Evolutionary conservation across 2,329 filamentous ascomycete species (phyloP).

Genomic region (Xylogone sp.): DNA sequence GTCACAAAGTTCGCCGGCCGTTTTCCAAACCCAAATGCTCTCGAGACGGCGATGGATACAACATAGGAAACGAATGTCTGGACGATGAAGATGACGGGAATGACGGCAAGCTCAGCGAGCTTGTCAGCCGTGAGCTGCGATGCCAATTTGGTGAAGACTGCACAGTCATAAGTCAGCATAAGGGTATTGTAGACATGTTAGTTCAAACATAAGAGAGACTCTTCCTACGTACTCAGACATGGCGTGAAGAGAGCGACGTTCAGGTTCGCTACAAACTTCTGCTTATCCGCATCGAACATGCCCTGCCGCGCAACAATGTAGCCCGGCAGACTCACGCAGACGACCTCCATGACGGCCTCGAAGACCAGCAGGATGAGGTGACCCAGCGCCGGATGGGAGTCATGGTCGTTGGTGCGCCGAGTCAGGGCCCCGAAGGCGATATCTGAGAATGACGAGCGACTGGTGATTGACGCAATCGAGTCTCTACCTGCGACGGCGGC

Average conservation of each 20-base stretch:
- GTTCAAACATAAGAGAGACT: no score
- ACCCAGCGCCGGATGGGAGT: constrained; percentile 40
- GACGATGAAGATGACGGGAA: constrained; percentile 88
- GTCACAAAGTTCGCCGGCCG: constrained; percentile 91
- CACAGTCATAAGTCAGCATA: no score
- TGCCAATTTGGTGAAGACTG: constrained; percentile 95
- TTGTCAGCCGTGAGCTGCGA: constrained; percentile 92
- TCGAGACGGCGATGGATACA: constrained; percentile 68
- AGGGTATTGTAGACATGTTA: no score
- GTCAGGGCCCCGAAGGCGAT: constrained; percentile 18
- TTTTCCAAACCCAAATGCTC: constrained; percentile 75
- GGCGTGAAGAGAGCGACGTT: constrained; percentile 97
- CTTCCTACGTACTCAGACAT: constrained; percentile 70
- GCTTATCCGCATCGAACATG: constrained; percentile 91
- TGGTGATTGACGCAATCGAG: constrained; percentile 16
- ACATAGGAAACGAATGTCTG: constrained; percentile 85
- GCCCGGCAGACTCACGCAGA: constrained; percentile 90
- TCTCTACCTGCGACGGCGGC: constrained; percentile 32
- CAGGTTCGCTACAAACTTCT: constrained; percentile 94
- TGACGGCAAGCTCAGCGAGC: constrained; percentile 83
- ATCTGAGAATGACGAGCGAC: constrained; percentile 14
- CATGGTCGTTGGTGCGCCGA: constrained; percentile 18
- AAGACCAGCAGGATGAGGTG: constrained; percentile 57
- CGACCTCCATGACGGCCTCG: constrained; percentile 90
- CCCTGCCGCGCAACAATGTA: constrained; percentile 88